Conservation (phyloP, 2,329 filamentous ascomycete species). For the Hansfordia pulvinata region DNA sequence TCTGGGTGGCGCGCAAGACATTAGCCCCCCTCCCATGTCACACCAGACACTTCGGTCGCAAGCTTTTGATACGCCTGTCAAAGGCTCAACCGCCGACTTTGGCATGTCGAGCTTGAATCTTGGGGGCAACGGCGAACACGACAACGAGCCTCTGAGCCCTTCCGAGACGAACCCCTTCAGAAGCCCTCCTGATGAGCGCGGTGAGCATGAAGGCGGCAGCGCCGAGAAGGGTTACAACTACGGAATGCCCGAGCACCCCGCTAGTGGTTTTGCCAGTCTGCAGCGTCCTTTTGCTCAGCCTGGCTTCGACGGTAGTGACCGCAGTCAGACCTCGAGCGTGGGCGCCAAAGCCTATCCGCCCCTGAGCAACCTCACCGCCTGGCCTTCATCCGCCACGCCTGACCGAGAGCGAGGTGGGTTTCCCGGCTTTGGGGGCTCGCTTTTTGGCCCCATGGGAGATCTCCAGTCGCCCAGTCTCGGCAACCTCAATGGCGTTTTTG, state of each 20-base stretch:
- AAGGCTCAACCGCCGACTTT: constrained; percentile 42
- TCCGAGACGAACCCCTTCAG: constrained; percentile 95
- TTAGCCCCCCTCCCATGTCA: constrained; percentile 29
- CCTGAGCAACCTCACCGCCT: constrained; percentile 48
- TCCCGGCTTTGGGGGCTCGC: constrained; percentile 61
- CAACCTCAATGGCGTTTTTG: constrained; percentile 57
- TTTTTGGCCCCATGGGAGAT: constrained; percentile 67
- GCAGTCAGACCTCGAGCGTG: constrained; percentile 85
- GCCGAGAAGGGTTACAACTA: too few species aligned
- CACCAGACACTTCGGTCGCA: constrained; percentile 20
- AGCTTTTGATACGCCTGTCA: constrained; percentile 38
- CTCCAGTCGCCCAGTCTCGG: constrained; percentile 62
- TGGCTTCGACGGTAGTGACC: constrained; percentile 60
- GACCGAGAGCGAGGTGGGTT: constrained; percentile 47
- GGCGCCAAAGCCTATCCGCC: constrained; percentile 61
- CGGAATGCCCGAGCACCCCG: too few species aligned
- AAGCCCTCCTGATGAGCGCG: constrained; percentile 68
- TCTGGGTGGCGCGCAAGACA: constrained; percentile 63
- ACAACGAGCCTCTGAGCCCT: constrained; percentile 71
- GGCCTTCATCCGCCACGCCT: constrained; percentile 53
- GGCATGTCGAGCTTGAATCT: constrained; percentile 47
- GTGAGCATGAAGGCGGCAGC: constrained; percentile 43
- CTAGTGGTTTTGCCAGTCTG: constrained; percentile 27
- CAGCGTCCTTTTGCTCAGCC: constrained; percentile 32
- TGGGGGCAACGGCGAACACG: constrained; percentile 40